phyloP scores from a whole-genome alignment of 2,329 filamentous ascomycete species.

The Orbilia javanica region DNA sequence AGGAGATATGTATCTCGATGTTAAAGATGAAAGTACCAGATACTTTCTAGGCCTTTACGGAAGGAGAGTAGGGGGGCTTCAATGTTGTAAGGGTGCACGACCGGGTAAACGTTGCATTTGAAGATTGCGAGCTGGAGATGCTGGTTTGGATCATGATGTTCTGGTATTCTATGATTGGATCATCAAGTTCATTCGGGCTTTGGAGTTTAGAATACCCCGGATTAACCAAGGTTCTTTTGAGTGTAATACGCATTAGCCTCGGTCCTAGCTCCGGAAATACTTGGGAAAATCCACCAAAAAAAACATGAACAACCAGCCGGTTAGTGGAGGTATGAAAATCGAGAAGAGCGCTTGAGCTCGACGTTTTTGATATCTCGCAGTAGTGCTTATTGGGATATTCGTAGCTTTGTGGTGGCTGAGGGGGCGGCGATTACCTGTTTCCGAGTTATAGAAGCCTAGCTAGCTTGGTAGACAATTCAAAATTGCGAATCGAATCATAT shows the following conservation, averaged over 20 bases:
- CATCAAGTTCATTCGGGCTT: not conserved
- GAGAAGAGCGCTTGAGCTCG: slow-evolving; percentile 23
- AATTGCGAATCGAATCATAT: slow-evolving; percentile 17
- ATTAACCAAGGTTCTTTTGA: slow-evolving; percentile 15
- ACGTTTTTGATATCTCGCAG: slow-evolving; percentile 34
- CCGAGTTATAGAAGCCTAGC: slow-evolving; percentile 9
- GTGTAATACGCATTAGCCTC: slow-evolving; percentile 8
- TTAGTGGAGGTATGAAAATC: not conserved
- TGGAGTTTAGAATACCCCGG: slow-evolving; percentile 16
- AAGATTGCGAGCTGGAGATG: slow-evolving; percentile 18
- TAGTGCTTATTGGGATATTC: slow-evolving; percentile 36
- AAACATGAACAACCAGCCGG: not conserved
- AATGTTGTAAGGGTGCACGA: not conserved
- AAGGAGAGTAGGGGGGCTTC: not conserved
- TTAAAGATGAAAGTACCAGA: slow-evolving; percentile 32
- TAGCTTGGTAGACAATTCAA: not conserved
- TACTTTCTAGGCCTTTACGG: slow-evolving; percentile 1
- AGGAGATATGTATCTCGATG: slow-evolving; percentile 30
- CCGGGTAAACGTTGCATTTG: slow-evolving; percentile 25
- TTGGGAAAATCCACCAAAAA: not conserved
- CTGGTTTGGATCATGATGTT: slow-evolving; percentile 3
- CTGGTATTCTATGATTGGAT: slow-evolving; percentile 6
- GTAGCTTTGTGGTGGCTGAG: slow-evolving; percentile 21
- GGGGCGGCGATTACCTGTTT: slow-evolving; percentile 8
- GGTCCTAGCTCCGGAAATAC: not conserved